Evolutionary conservation across 2,329 filamentous ascomycete genomes (phyloP).

Genomic region (Fusarium tanahbumbuense): DNA sequence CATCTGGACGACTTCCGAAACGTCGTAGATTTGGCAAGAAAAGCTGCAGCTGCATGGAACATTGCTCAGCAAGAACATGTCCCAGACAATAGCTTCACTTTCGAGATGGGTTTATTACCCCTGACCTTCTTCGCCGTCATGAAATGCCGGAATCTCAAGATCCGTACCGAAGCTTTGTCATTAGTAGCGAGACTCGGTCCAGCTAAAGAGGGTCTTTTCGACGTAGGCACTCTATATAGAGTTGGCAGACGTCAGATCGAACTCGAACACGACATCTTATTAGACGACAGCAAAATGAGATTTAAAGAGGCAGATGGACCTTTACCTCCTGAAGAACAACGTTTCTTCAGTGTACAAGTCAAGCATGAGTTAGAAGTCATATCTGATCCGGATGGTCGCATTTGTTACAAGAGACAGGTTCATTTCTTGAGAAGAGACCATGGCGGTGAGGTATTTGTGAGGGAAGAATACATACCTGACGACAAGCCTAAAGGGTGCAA

Average conservation of each 20-base stretch:
- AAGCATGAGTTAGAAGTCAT: constrained; percentile 19
- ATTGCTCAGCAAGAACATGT: not conserved
- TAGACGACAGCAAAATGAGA: not conserved
- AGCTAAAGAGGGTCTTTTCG: constrained; percentile 15
- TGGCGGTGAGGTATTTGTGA: not conserved
- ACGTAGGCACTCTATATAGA: constrained; percentile 20
- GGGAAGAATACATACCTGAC: constrained; percentile 8
- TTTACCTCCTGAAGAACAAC: not conserved
- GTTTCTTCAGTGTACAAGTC: constrained; percentile 4
- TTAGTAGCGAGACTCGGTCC: not conserved
- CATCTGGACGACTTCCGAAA: not conserved
- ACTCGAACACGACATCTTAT: not conserved
- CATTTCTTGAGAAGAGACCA: not conserved
- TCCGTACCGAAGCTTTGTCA: not conserved
- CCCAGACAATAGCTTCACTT: constrained; percentile 1
- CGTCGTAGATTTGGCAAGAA: not conserved
- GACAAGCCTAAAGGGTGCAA: constrained; percentile 1
- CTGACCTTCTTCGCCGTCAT: constrained; percentile 1
- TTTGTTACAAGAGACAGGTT: constrained; percentile 4
- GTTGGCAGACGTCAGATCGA: constrained; percentile 13
- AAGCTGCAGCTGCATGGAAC: not conserved
- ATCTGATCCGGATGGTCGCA: not conserved
- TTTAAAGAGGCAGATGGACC: fast-evolving
- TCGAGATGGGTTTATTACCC: constrained; percentile 14
- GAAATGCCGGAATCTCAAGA: not conserved